A percentile compares a stretch with the other conserved stretches of the same genome.
phyloP scores from a whole-genome alignment of 202 grass and related monocot species.

The Sporobolus alterniflorus region DNA sequence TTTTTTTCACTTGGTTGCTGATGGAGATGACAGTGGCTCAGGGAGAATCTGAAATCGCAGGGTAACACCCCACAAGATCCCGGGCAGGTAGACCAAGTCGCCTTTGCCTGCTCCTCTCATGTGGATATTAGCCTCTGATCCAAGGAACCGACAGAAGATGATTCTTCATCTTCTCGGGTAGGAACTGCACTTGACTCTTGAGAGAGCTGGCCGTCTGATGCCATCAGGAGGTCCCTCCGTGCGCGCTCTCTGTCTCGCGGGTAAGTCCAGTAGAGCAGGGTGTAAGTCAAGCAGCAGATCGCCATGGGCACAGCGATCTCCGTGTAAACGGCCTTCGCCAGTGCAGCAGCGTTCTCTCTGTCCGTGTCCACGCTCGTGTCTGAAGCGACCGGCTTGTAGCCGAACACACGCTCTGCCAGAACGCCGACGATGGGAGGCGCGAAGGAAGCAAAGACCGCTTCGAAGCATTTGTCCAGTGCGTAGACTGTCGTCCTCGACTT shows the following conservation, averaged over 20 bases:
- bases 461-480: constrained; percentile 82
- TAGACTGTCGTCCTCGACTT: constrained; percentile 33
- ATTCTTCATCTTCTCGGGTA: background rate
- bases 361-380: constrained; percentile 20
- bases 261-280: background rate
- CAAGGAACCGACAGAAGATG: constrained; percentile 10
- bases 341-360: background rate
- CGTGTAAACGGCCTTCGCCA: constrained; percentile 73
- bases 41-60: too few species aligned
- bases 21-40: too few species aligned
- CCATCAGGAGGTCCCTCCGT: constrained; percentile 49
- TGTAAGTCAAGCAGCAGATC: constrained; percentile 43
- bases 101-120: background rate
- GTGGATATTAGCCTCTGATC: constrained; percentile 36
- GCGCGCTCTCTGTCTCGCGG: constrained; percentile 66
- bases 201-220: constrained; percentile 43
- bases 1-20: too few species aligned
- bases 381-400: constrained; percentile 53
- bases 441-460: constrained; percentile 74
- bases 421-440: constrained; percentile 76
- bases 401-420: constrained; percentile 68
- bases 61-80: too few species aligned
- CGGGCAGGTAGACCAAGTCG: too few species aligned
- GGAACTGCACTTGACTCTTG: background rate
- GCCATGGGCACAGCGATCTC: constrained; percentile 70